Conservation (phyloP, 1,139 yeast genomes). For the Yamadazyma blattariae region DNA sequence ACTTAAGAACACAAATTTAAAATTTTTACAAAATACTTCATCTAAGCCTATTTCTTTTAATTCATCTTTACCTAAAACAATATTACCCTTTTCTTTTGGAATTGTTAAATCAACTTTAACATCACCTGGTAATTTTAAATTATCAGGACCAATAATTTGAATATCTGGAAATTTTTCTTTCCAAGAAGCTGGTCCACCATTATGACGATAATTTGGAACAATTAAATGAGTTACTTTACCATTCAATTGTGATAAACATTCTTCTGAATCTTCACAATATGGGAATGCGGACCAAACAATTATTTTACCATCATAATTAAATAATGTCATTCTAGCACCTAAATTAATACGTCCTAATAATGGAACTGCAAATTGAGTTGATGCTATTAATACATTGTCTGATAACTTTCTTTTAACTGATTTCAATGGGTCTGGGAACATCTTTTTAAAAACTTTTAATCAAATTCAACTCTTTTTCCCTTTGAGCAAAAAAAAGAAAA, state of each 20-base stretch:
- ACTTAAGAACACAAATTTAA: slow-evolving; percentile 55
- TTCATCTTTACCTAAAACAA: slow-evolving; percentile 19
- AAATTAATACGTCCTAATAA: slow-evolving; percentile 38
- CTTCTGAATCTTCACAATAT: slow-evolving; percentile 41
- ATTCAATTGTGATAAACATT: slow-evolving; percentile 28
- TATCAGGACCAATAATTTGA: slow-evolving; percentile 48
- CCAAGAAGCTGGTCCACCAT: slow-evolving; percentile 51
- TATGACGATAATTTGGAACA: slow-evolving; percentile 53
- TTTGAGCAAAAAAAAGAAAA: too few species aligned
- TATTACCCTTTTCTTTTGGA: slow-evolving; percentile 23
- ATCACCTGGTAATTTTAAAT: slow-evolving; percentile 23
- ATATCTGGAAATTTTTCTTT: slow-evolving; percentile 43
- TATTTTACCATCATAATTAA: slow-evolving; percentile 34
- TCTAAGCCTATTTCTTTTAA: slow-evolving; percentile 25
- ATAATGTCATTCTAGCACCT: slow-evolving; percentile 61
- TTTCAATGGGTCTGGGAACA: slow-evolving; percentile 31
- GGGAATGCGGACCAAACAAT: slow-evolving; percentile 63
- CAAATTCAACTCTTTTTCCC: too few species aligned
- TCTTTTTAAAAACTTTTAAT: too few species aligned
- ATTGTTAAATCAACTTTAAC: slow-evolving; percentile 30
- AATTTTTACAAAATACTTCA: slow-evolving; percentile 30
- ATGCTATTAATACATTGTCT: slow-evolving; percentile 44
- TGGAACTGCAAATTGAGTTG: slow-evolving; percentile 38
- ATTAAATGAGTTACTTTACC: slow-evolving; percentile 41
- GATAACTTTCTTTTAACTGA: slow-evolving; percentile 42